These are phyloP conservation scores for Coniochaeta pulveracea DNA, from an alignment of 2,329 filamentous ascomycete genomes.

Conservation along the genomic window DNA sequence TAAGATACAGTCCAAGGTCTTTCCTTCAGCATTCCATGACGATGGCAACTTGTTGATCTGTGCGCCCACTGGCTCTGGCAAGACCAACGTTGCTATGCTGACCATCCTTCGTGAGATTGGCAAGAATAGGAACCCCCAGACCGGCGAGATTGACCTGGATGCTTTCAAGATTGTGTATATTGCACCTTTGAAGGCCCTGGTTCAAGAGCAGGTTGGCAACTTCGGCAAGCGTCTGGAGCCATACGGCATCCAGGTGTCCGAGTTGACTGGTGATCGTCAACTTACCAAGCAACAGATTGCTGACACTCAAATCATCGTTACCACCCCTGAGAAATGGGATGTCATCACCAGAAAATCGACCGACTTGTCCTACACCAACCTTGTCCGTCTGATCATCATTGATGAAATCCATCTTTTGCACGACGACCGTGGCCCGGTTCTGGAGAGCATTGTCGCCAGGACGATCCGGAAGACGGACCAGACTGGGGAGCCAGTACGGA, in stretches of 20 bases:
- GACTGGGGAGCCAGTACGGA: constrained; percentile 82
- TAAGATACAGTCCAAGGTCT: constrained; percentile 92
- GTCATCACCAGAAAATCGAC: constrained; percentile 97
- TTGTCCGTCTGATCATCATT: constrained; percentile 93
- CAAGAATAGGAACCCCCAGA: constrained; percentile 79
- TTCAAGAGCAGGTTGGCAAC: constrained; percentile 97
- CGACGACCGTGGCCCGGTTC: constrained; percentile 89
- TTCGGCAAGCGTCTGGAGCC: constrained; percentile 84
- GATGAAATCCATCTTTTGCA: constrained; percentile 97
- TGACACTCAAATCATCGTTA: constrained; percentile 96
- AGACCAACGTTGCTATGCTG: constrained; percentile 97
- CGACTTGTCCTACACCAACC: constrained; percentile 90
- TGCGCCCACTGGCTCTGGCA: constrained; percentile 92
- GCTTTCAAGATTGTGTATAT: constrained; percentile 99
- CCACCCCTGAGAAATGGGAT: constrained; percentile 98
- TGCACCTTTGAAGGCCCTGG: constrained; percentile 86
- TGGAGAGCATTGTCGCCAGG: constrained; percentile 93
- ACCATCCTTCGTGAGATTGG: constrained; percentile 93
- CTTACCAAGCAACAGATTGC: constrained; percentile 97
- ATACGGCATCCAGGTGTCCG: constrained; percentile 87
- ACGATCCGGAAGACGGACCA: constrained; percentile 91
- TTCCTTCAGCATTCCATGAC: constrained; percentile 77
- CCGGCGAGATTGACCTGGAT: constrained; percentile 90
- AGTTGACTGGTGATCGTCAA: constrained; percentile 93
- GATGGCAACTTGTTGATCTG: constrained; percentile 98